phyloP scores from a whole-genome alignment of 352 stramenopile species.

The Phytophthora aleatoria region DNA sequence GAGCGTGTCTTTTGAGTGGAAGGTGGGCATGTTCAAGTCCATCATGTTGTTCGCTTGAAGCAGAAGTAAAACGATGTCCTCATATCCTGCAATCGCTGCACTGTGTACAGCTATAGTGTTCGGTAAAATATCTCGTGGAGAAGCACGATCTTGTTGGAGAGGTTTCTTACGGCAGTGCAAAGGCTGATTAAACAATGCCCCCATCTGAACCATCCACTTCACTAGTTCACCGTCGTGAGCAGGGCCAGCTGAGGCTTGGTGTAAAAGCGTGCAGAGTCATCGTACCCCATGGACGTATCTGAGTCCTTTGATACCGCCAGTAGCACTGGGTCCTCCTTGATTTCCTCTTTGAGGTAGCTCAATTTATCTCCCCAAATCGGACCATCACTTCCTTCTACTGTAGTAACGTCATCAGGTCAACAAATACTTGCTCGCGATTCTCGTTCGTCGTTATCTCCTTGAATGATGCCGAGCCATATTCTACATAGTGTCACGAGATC shows the following conservation, averaged over 20 bases:
- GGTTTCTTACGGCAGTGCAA: constrained; percentile 14
- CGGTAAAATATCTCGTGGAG: neutral
- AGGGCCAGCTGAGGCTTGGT: constrained; percentile 36
- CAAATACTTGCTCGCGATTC: constrained; percentile 1
- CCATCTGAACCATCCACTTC: constrained; percentile 50
- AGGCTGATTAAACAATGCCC: constrained; percentile 22
- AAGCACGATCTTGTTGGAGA: constrained; percentile 4
- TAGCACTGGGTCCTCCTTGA: neutral
- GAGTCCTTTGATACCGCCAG: neutral
- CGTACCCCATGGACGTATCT: neutral
- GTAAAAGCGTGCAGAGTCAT: constrained; percentile 30
- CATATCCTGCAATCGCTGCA: constrained; percentile 22
- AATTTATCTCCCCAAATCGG: neutral
- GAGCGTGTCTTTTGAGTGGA: constrained; percentile 38
- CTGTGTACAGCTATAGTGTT: constrained; percentile 31
- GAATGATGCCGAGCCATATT: neutral
- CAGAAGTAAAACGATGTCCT: constrained; percentile 32
- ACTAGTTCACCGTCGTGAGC: constrained; percentile 34
- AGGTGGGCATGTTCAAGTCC: constrained; percentile 36
- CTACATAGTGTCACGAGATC: neutral
- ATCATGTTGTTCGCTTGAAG: constrained; percentile 28
- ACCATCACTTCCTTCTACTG: neutral
- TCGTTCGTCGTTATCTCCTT: neutral
- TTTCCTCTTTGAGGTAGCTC: neutral
- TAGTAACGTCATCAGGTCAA: neutral